Conservation (phyloP, 1,139 yeast species). For the Kluyveromyces sp. region DNA sequence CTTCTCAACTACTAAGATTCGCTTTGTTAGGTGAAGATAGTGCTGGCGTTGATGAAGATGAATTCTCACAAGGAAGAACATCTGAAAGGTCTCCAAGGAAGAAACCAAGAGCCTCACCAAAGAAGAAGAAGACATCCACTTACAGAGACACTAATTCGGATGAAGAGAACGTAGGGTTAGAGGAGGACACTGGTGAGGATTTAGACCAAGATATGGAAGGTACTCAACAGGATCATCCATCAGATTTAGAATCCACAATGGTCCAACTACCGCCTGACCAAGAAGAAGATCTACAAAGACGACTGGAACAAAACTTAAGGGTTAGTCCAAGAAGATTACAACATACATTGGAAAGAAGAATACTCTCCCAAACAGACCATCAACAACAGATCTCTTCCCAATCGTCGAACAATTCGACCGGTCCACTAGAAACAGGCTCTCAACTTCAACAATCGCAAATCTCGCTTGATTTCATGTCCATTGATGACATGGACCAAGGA, state of each 20-base stretch:
- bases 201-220: background rate
- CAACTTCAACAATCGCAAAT: background rate
- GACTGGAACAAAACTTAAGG: conserved; percentile 24
- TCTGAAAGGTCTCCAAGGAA: conserved; percentile 30
- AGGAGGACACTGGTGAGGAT: conserved; percentile 15
- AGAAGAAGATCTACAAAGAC: conserved; percentile 23
- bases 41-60: conserved; percentile 28
- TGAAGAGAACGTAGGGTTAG: conserved; percentile 2
- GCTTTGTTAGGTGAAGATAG: conserved; percentile 54
- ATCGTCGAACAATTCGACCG: too few species aligned
- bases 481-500: conserved; percentile 28
- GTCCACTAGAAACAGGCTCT: conserved; percentile 3
- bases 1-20: conserved; percentile 76
- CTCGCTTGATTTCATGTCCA: conserved; percentile 13
- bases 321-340: conserved; percentile 18
- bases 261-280: conserved; percentile 20
- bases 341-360: background rate
- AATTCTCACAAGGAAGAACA: conserved; percentile 20
- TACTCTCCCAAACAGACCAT: conserved; percentile 16
- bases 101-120: conserved; percentile 18
- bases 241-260: conserved; percentile 13
- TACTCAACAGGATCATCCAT: conserved; percentile 4
- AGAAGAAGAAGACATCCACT: conserved; percentile 10
- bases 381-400: too few species aligned
- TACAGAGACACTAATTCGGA: conserved; percentile 12